A percentile compares a stretch with the other conserved stretches of the same genome.
Conservation (phyloP, 192 early-diverging fungal species). For the Chytriomyces confervae region DNA sequence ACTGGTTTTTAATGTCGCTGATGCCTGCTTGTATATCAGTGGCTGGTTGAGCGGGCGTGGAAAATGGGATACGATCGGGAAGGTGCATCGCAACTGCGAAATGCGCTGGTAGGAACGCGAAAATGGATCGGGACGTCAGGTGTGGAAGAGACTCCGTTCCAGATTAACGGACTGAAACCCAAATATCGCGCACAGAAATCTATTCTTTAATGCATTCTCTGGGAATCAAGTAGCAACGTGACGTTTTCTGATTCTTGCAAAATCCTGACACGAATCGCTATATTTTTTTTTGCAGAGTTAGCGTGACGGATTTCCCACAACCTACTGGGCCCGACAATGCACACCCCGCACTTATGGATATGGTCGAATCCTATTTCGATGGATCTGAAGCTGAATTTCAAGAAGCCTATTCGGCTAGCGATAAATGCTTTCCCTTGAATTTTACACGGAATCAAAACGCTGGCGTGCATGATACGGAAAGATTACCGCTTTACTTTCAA, state of each 20-base stretch:
- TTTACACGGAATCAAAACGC: neutral
- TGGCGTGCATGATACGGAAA: conserved; percentile 15
- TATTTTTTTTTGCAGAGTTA: conserved; percentile 11
- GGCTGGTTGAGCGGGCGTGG: conserved; percentile 40
- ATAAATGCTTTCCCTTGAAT: neutral
- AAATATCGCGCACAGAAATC: conserved; percentile 9
- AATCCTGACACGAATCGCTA: neutral
- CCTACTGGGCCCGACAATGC: conserved; percentile 19
- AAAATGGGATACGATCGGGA: conserved; percentile 30
- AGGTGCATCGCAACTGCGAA: conserved; percentile 30
- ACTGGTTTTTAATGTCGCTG: neutral
- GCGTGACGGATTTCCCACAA: conserved; percentile 34
- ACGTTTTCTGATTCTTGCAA: neutral
- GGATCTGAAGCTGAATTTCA: conserved; percentile 14
- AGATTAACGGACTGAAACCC: neutral
- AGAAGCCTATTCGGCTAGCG: neutral
- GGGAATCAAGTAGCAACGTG: conserved; percentile 22
- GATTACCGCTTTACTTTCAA: conserved; percentile 30
- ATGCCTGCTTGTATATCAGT: conserved; percentile 18
- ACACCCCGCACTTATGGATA: conserved; percentile 38
- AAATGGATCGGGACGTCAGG: conserved; percentile 43
- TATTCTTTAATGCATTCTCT: conserved; percentile 26
- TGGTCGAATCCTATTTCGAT: conserved; percentile 41
- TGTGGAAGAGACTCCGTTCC: neutral
- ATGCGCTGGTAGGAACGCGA: conserved; percentile 11